Conservation (phyloP, 768 basidiomycete genomes). For the Atractiella rhizophila region DNA sequence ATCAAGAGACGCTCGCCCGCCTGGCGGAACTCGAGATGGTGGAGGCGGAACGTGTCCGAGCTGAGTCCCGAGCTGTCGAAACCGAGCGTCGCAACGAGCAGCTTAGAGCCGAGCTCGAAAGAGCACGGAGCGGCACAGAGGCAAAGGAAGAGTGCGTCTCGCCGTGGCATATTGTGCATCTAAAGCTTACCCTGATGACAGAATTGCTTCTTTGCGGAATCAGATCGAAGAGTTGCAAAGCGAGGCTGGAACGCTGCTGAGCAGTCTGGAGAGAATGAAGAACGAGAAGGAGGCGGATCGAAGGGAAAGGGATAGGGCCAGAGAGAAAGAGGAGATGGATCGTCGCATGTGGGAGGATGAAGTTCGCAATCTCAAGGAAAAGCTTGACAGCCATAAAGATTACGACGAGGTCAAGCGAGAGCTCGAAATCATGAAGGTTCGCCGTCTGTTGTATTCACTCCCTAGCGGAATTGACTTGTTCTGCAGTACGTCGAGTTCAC, state of each 20-base stretch:
- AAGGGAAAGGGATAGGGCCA: constrained; percentile 31
- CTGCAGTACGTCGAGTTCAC: constrained; percentile 82
- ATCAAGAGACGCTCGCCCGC: constrained; percentile 73
- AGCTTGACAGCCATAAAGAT: constrained; percentile 48
- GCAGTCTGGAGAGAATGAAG: constrained; percentile 28
- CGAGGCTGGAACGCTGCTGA: constrained; percentile 45
- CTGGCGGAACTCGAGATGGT: constrained; percentile 87
- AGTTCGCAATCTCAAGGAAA: constrained; percentile 18
- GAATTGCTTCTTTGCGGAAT: constrained; percentile 43
- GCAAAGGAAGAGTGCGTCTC: constrained; percentile 37
- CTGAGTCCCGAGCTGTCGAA: constrained; percentile 74
- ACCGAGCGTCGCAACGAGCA: constrained; percentile 88
- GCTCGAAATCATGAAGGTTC: constrained; percentile 90
- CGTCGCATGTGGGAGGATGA: constrained; percentile 30
- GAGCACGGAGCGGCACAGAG: constrained; percentile 53
- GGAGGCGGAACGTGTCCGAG: constrained; percentile 72
- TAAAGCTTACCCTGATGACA: constrained; percentile 16
- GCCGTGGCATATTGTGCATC: neutral
- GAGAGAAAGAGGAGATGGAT: constrained; percentile 36
- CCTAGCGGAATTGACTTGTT: neutral
- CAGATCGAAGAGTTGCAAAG: constrained; percentile 52
- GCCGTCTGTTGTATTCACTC: constrained; percentile 3
- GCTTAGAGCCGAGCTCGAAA: constrained; percentile 83
- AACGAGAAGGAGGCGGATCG: constrained; percentile 36
- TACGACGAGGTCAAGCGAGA: constrained; percentile 97